phyloP scores from a whole-genome alignment of 169 alveolate species.

The Plasmodium knowlesi region DNA sequence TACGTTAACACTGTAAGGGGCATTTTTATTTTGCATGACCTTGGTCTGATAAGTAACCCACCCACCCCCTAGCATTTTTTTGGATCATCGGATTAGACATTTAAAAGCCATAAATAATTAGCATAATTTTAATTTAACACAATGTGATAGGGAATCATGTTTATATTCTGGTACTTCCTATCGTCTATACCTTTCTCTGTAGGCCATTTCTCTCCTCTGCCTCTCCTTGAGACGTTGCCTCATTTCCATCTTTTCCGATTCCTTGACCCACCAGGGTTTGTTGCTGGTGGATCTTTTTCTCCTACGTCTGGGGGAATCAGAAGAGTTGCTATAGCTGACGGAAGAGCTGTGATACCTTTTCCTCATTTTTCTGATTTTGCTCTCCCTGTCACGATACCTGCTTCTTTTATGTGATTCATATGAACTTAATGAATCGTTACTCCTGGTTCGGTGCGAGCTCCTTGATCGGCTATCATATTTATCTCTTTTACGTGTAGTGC shows the following conservation, averaged over 20 bases:
- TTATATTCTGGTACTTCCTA: neutral
- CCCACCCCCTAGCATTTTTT: neutral
- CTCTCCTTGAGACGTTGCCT: slow-evolving; percentile 59
- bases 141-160: neutral
- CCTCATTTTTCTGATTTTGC: neutral
- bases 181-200: slow-evolving; percentile 20
- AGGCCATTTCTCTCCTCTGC: slow-evolving; percentile 37
- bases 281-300: slow-evolving; percentile 14
- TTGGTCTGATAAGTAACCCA: neutral
- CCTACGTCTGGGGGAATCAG: slow-evolving; percentile 30
- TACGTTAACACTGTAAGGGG: neutral
- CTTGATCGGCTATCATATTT: slow-evolving; percentile 4
- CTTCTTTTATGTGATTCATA: slow-evolving; percentile 4
- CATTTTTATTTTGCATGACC: neutral
- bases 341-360: slow-evolving; percentile 9
- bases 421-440: slow-evolving; percentile 31
- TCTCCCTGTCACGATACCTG: neutral
- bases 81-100: neutral
- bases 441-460: slow-evolving; percentile 4
- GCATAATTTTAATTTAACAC: neutral
- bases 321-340: slow-evolving; percentile 2
- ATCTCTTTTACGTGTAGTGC: neutral
- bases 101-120: neutral
- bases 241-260: slow-evolving; percentile 65
- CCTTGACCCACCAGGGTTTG: slow-evolving; percentile 73